Evolutionary conservation across 495 filamentous ascomycete genomes (phyloP).

Genomic region (Penicillium steckii): DNA sequence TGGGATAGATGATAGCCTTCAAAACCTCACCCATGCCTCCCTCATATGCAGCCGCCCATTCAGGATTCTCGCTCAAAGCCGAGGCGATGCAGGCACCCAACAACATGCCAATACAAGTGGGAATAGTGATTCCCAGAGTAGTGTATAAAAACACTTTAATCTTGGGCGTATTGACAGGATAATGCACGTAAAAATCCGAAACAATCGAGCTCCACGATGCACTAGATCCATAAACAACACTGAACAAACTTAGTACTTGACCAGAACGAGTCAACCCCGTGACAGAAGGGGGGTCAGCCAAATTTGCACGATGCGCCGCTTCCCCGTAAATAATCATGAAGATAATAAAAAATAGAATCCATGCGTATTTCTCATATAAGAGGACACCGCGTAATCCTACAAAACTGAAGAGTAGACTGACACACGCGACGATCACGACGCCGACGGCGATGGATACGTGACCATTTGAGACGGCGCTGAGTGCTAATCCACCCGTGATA

Average conservation of each 20-base stretch:
- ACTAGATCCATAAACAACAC: constrained; percentile 58
- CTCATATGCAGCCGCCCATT: constrained; percentile 48
- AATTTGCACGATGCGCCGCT: constrained; percentile 46
- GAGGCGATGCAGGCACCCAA: constrained; percentile 54
- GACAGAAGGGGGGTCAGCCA: constrained; percentile 33
- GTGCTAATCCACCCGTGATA: constrained; percentile 39
- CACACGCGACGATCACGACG: constrained; percentile 47
- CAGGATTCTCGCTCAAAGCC: constrained; percentile 45
- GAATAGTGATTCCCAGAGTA: constrained; percentile 42
- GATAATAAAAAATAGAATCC: constrained; percentile 55
- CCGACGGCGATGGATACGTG: constrained; percentile 38
- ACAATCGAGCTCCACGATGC: constrained; percentile 60
- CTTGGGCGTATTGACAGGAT: constrained; percentile 50
- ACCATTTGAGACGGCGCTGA: constrained; percentile 36
- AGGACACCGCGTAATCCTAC: constrained; percentile 58
- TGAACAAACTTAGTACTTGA: constrained; percentile 49
- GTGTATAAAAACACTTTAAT: constrained; percentile 54
- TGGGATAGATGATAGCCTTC: constrained; percentile 52
- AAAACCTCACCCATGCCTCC: constrained; percentile 59
- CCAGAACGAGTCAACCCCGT: constrained; percentile 42
- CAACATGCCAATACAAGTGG: constrained; percentile 56
- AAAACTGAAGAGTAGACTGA: constrained; percentile 57
- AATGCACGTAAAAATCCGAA: constrained; percentile 62
- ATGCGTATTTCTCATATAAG: constrained; percentile 60
- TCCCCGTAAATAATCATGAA: constrained; percentile 59